phyloP scores from a whole-genome alignment of 2,329 filamentous ascomycete species.

The Pseudogymnoascus sp. region DNA sequence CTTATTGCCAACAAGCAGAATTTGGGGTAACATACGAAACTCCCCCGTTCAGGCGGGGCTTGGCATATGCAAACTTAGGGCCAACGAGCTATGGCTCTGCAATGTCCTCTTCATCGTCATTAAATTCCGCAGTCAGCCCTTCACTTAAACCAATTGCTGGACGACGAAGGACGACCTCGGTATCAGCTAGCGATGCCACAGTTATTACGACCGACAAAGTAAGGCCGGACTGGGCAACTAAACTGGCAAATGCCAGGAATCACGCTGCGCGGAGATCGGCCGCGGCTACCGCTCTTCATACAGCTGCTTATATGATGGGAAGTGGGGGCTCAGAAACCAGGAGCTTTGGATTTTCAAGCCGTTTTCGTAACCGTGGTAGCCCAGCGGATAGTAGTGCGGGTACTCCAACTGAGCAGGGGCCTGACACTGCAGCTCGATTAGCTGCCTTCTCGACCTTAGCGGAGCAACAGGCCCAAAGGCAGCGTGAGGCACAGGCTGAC shows the following conservation, averaged over 20 bases:
- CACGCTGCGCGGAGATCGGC: slow-evolving; percentile 82
- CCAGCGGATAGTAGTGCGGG: slow-evolving; percentile 27
- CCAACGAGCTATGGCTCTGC: slow-evolving; percentile 54
- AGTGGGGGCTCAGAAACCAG: slow-evolving; percentile 33
- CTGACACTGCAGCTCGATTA: slow-evolving; percentile 16
- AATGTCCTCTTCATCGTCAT: slow-evolving; percentile 79
- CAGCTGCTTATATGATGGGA: slow-evolving; percentile 85
- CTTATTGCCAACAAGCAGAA: slow-evolving; percentile 90
- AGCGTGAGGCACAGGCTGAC: slow-evolving; percentile 24
- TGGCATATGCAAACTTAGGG: slow-evolving; percentile 57
- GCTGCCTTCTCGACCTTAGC: slow-evolving; percentile 1
- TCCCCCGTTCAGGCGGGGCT: slow-evolving; percentile 78
- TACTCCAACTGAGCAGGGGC: slow-evolving; percentile 22
- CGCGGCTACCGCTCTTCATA: slow-evolving; percentile 88
- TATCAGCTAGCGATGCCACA: slow-evolving; percentile 75
- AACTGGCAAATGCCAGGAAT: slow-evolving; percentile 74
- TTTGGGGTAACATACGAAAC: slow-evolving; percentile 94
- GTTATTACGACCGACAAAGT: slow-evolving; percentile 91
- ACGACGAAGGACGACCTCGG: slow-evolving; percentile 55
- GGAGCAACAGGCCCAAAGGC: slow-evolving; percentile 5
- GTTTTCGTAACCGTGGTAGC: slow-evolving; percentile 27
- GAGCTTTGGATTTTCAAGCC: slow-evolving; percentile 25
- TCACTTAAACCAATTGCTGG: slow-evolving; percentile 18
- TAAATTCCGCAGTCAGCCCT: slow-evolving; percentile 46
- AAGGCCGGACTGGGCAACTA: slow-evolving; percentile 89